Evolutionary conservation across 2,329 filamentous ascomycete genomes (phyloP), one percentile per base, ranked within the genome.

Genomic region (Xylariaceae sp.): DNA sequence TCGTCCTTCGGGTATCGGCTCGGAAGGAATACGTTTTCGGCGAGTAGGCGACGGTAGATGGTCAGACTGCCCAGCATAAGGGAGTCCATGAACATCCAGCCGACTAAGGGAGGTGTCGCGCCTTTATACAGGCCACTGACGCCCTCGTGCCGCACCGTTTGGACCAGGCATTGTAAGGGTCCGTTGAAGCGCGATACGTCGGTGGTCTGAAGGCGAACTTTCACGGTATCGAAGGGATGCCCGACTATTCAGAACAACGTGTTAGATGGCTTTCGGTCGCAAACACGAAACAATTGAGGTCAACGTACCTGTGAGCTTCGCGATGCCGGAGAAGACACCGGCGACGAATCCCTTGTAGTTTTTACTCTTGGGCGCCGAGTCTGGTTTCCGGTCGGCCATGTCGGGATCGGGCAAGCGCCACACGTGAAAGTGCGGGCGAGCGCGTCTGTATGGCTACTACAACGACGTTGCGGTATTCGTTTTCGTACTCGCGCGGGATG

Each of bases 31-130:
- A 97, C 77, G 67, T 91, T 83, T 70, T 94, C 87, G 64, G 89
- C 88, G 13, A 97, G 79, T 51, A 97, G 74, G 52, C 90, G 88
- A 44, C 93, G 89, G 78, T 97, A 97, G 53, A 96, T 83, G 23
- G 89, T 96, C 65, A 99, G 79, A 15, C 90, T 95, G 48, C 94
- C 94, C 39, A 97, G 83, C 92, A 97, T 96, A 60, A 87, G 73
- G 48, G 78, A 82, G 77, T 99, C 94, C 93, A 97, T 97, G 70
- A 95, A 90, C 89, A 97, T 96, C 94, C 94, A 97, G 68, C 94
- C 94, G 55, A 97, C 85, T 53, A 97, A 80, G 55, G 94, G 94
- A 58, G 93, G 93, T 34, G 89, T 90, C 9, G 92, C 92, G 68
- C 93, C 92, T 77, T 97, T 99, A 82, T 97, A 99, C 48, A 99